These are phyloP conservation scores for Neophaeococcomyces mojaviensis DNA, from an alignment of 2,329 filamentous ascomycete species.

Conservation along the genomic window DNA sequence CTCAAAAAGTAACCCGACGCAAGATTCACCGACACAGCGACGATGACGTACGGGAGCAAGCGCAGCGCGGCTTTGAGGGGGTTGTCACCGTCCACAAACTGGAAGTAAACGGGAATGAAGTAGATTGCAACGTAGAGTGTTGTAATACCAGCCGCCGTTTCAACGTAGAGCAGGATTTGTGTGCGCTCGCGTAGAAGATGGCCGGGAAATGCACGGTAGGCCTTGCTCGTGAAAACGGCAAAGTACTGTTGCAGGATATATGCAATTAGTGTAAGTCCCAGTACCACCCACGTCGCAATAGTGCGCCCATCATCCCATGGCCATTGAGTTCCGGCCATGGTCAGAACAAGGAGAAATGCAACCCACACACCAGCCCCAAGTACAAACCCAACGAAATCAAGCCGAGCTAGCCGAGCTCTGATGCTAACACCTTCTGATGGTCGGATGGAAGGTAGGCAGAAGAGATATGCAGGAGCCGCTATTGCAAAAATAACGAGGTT, in stretches of 20 bases:
- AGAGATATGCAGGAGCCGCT: constrained; percentile 37
- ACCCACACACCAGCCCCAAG: constrained; percentile 38
- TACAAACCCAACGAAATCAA: constrained; percentile 43
- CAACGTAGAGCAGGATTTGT: constrained; percentile 38
- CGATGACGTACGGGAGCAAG: constrained; percentile 26
- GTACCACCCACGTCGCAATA: constrained; percentile 44
- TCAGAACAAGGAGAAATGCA: constrained; percentile 42
- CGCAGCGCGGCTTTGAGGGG: constrained; percentile 26
- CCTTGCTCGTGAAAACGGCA: constrained; percentile 37
- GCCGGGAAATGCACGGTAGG: constrained; percentile 42
- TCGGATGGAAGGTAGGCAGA: constrained; percentile 31
- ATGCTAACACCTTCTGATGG: constrained; percentile 22
- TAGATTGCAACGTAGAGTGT: constrained; percentile 39
- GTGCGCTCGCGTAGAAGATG: constrained; percentile 37
- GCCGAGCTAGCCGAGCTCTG: constrained; percentile 23
- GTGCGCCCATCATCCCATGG: constrained; percentile 39
- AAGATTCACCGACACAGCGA: constrained; percentile 16
- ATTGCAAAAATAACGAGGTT: constrained; percentile 45
- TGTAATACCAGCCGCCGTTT: constrained; percentile 30
- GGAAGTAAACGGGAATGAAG: constrained; percentile 50
- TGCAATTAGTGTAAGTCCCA: constrained; percentile 35
- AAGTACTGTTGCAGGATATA: constrained; percentile 43
- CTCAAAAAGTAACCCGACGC: constrained; percentile 16
- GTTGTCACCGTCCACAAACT: constrained; percentile 41
- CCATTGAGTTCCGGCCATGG: constrained; percentile 44